Evolutionary conservation across 1,139 yeast species (phyloP), one percentile per base, ranked within the genome.

Genomic region (Suhomyces anneliseae): DNA sequence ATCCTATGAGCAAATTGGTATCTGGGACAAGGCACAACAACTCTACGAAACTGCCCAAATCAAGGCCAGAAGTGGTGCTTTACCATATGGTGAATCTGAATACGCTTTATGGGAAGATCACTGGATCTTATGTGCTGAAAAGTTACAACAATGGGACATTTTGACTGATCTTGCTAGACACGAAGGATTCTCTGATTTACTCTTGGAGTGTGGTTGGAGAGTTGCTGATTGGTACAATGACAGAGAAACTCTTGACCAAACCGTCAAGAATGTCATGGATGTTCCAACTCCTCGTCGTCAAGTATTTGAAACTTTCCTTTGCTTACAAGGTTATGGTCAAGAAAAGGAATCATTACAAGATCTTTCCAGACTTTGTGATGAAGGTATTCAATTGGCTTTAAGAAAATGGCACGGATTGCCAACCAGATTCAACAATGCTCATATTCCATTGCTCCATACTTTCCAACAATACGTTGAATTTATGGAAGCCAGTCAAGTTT

Each of bases 191-290:
- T 90, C 97, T 0, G 99, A 95, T 61, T 74, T 95, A 55, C 70
- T 95, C 36, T 74, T 95, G 27, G 99, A 95, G 67, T 95, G 99
- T 76, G 99, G 98, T 39, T 95, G 99, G 99, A 78, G 99, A 62
- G 96, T 93, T 42, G 98, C 99, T 7, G 98, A 95, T 61, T 95
- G 99, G 99, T 87, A 87, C 51, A 85, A 95, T 15, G 99, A 95
- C 58, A 79, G 95, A 54, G 99, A 92, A 52, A 93, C 98, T 0
- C 74, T 95, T 41, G 98, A 92, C 61, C 97, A 90, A 62, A 87
- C 97, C 0, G 95, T 93, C 33, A 89, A 90, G 65, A 88, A 95
- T 43, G 96, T 93, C 2, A 90, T 93, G 97, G 99, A 95, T 68
- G 97, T 90, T 31, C 99, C 99, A 9, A 93, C 99, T 0, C 98